phyloP scores from a whole-genome alignment of 768 basidiomycete species.

The Boletus vermiculosoides region DNA sequence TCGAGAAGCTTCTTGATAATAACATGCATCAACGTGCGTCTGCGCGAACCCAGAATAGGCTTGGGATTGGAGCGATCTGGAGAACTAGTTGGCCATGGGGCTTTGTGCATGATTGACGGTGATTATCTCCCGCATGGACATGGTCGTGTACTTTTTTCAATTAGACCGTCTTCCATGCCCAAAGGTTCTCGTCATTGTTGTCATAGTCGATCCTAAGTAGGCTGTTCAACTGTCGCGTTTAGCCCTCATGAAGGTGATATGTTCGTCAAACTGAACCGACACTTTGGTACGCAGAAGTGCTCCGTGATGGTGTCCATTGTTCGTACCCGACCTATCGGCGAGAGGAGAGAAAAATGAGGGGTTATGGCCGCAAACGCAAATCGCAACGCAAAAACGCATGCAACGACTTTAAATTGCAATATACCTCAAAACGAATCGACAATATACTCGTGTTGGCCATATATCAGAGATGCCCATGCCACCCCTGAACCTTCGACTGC shows the following conservation, averaged over 20 bases:
- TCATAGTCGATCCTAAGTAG: constrained; percentile 1
- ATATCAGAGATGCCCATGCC: constrained; percentile 12
- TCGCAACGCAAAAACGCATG: constrained; percentile 10
- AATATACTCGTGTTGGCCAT: constrained; percentile 2
- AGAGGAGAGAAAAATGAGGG: not conserved
- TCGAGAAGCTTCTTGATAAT: not conserved
- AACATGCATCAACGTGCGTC: not conserved
- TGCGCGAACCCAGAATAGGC: constrained; percentile 8
- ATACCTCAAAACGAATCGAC: constrained; percentile 17
- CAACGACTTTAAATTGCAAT: constrained; percentile 8
- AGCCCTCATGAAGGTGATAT: constrained; percentile 7
- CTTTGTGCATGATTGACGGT: constrained; percentile 21
- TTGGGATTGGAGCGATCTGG: constrained; percentile 5
- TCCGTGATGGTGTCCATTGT: constrained; percentile 12
- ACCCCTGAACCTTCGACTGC: constrained; percentile 17
- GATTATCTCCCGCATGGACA: constrained; percentile 23
- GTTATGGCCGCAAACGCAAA: constrained; percentile 6
- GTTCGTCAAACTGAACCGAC: constrained; percentile 14
- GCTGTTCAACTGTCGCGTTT: constrained; percentile 3
- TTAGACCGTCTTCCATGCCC: not conserved
- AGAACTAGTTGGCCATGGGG: not conserved
- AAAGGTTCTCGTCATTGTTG: constrained; percentile 12
- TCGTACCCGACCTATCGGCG: constrained; percentile 6
- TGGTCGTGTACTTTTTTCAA: constrained; percentile 1
- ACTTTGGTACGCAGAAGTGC: constrained; percentile 8